Conservation (phyloP, 192 early-diverging fungal genomes). For the Entomortierella chlamydospora region DNA sequence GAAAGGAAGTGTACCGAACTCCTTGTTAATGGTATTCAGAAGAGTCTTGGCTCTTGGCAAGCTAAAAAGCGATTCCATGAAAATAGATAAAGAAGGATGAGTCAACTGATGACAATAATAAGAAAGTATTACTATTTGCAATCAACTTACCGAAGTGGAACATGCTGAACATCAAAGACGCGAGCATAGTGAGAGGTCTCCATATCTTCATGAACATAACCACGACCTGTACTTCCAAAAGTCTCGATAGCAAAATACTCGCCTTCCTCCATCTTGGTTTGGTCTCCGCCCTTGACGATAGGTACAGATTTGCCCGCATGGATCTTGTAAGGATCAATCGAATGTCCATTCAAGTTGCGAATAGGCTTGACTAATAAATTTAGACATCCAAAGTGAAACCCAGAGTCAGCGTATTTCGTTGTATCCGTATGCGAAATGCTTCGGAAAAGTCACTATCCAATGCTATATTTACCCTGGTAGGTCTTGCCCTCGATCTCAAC, state of each 20-base stretch:
- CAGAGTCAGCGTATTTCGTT: too few species aligned
- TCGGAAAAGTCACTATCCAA: too few species aligned
- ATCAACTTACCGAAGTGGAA: slow-evolving; percentile 70
- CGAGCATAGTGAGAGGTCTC: slow-evolving; percentile 94
- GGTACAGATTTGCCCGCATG: slow-evolving; percentile 96
- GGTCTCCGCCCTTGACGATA: slow-evolving; percentile 88
- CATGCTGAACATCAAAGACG: slow-evolving; percentile 66
- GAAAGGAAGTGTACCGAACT: slow-evolving; percentile 95
- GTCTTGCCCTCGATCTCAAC: slow-evolving; percentile 95
- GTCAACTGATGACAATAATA: not conserved
- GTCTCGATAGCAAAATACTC: slow-evolving; percentile 98
- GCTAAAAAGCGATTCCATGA: slow-evolving; percentile 34
- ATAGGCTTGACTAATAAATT: slow-evolving; percentile 82
- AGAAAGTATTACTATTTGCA: not conserved
- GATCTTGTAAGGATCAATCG: slow-evolving; percentile 91
- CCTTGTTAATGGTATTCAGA: slow-evolving; percentile 83
- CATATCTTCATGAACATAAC: slow-evolving; percentile 88
- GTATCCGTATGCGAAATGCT: too few species aligned
- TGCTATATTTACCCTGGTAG: slow-evolving; percentile 73
- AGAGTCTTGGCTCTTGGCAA: slow-evolving; percentile 80
- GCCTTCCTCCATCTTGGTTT: slow-evolving; percentile 96
- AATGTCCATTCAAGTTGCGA: slow-evolving; percentile 96
- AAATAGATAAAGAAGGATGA: not conserved
- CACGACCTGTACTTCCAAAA: slow-evolving; percentile 95
- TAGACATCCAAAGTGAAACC: too few species aligned